A percentile compares a stretch with the other conserved stretches of the same genome.
Conservation (phyloP, 2,329 filamentous ascomycete species). For the Sarocladium oryzae region DNA sequence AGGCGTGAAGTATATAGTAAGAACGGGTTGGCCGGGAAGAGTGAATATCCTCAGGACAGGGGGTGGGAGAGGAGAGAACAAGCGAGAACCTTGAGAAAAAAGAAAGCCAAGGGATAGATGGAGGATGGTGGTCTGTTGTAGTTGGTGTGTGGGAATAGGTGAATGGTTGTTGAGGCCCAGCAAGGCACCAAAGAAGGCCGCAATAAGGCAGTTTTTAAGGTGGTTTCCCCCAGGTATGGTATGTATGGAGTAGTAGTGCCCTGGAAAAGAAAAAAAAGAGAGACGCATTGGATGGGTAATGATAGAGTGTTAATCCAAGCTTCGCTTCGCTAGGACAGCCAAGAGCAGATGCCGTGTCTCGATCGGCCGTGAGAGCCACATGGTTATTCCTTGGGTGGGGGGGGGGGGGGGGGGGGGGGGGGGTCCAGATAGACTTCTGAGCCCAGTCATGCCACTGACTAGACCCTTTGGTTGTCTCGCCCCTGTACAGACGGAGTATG, state of each 20-base stretch:
- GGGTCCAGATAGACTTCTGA: too few species aligned
- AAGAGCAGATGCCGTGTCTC: too few species aligned
- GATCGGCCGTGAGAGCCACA: constrained; percentile 1
- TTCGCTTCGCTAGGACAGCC: too few species aligned
- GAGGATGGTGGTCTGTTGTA: not conserved
- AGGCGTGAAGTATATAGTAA: not conserved
- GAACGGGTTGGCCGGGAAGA: not conserved
- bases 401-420: too few species aligned
- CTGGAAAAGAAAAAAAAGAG: too few species aligned
- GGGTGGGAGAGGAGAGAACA: not conserved
- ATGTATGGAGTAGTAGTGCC: too few species aligned
- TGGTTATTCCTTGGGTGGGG: not conserved
- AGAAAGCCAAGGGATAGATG: not conserved
- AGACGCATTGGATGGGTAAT: too few species aligned
- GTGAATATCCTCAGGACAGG: not conserved
- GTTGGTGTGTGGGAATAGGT: not conserved
- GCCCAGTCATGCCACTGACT: constrained; percentile 1
- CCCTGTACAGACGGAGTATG: too few species aligned
- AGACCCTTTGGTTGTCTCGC: not conserved
- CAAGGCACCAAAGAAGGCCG: not conserved
- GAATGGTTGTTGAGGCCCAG: not conserved
- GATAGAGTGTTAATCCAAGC: too few species aligned
- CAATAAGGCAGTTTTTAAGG: too few species aligned
- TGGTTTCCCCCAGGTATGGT: too few species aligned
- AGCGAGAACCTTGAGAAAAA: too few species aligned